phyloP scores from a whole-genome alignment of 768 basidiomycete species.

The Inosperma sp. region DNA sequence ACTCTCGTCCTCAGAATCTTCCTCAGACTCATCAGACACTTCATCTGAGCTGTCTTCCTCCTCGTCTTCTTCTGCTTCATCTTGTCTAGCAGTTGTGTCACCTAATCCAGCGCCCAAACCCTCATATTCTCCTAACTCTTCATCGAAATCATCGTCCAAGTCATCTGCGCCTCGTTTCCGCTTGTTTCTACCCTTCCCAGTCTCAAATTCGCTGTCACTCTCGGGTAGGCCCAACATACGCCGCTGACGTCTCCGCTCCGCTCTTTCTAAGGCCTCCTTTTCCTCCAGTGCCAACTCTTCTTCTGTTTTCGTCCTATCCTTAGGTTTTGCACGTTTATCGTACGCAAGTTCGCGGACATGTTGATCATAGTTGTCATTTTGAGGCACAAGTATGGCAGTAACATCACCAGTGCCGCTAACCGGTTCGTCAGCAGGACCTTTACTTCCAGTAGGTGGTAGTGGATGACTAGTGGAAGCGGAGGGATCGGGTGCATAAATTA shows the following conservation, averaged over 20 bases:
- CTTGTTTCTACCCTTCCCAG: slow-evolving; percentile 35
- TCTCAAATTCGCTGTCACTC: slow-evolving; percentile 57
- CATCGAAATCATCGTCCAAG: slow-evolving; percentile 80
- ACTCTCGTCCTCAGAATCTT: slow-evolving; percentile 33
- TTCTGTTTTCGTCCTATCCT: slow-evolving; percentile 93
- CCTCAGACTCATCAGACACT: slow-evolving; percentile 32
- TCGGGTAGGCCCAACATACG: slow-evolving; percentile 85
- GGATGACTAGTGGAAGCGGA: slow-evolving; percentile 38
- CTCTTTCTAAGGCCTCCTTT: slow-evolving; percentile 80
- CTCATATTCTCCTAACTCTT: slow-evolving; percentile 40
- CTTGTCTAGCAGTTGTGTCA: slow-evolving; percentile 27
- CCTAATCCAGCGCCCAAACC: slow-evolving; percentile 41
- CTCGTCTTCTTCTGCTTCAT: slow-evolving; percentile 27
- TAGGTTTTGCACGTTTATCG: slow-evolving; percentile 89
- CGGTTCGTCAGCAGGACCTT: slow-evolving; percentile 16
- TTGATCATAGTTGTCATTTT: slow-evolving; percentile 80
- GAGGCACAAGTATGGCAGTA: slow-evolving; percentile 22
- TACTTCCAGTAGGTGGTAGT: slow-evolving; percentile 16
- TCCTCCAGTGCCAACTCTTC: slow-evolving; percentile 89
- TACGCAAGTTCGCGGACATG: slow-evolving; percentile 90
- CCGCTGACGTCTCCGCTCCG: slow-evolving; percentile 69
- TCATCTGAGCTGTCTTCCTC: slow-evolving; percentile 32
- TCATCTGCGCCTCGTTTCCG: slow-evolving; percentile 76
- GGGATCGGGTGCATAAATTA: slow-evolving; percentile 60
- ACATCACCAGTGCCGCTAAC: slow-evolving; percentile 17